Evolutionary conservation across 371 early-diverging fungal genomes (phyloP).

Genomic region (Lichtheimia ornata): DNA sequence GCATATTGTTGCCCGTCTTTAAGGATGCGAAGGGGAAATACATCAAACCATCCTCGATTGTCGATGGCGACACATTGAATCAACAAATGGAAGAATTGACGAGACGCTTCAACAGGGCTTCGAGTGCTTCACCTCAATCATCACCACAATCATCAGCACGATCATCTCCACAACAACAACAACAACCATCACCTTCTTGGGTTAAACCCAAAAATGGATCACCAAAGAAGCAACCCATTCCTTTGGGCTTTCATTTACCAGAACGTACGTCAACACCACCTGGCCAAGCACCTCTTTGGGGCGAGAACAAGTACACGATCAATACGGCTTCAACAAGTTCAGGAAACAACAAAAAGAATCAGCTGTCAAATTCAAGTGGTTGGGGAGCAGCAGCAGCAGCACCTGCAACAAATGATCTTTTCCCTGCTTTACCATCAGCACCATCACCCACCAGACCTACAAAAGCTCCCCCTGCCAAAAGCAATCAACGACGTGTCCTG

Average conservation of each 20-base stretch:
- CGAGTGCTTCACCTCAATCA: neutral
- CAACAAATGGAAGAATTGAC: slow-evolving; percentile 2
- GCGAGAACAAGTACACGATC: slow-evolving; percentile 13
- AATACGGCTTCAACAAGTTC: neutral
- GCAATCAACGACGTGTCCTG: slow-evolving; percentile 1
- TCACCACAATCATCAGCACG: too few species aligned
- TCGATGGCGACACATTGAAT: neutral
- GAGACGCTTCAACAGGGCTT: neutral
- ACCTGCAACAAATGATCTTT: neutral
- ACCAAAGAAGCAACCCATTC: neutral
- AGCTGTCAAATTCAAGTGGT: neutral
- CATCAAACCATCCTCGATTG: slow-evolving; percentile 16
- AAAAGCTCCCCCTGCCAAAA: neutral
- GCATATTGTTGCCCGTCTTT: slow-evolving; percentile 33
- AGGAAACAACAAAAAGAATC: neutral
- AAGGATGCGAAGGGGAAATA: slow-evolving; percentile 23
- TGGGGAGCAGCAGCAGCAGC: slow-evolving; percentile 1
- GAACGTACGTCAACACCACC: slow-evolving; percentile 10
- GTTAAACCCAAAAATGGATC: too few species aligned
- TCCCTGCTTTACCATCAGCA: slow-evolving; percentile 2
- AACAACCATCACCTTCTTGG: too few species aligned
- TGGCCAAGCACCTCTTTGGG: slow-evolving; percentile 27
- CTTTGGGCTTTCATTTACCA: neutral
- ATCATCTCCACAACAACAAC: too few species aligned
- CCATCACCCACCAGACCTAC: neutral